Conservation (phyloP, 768 basidiomycete species). For the Mycena pura region DNA sequence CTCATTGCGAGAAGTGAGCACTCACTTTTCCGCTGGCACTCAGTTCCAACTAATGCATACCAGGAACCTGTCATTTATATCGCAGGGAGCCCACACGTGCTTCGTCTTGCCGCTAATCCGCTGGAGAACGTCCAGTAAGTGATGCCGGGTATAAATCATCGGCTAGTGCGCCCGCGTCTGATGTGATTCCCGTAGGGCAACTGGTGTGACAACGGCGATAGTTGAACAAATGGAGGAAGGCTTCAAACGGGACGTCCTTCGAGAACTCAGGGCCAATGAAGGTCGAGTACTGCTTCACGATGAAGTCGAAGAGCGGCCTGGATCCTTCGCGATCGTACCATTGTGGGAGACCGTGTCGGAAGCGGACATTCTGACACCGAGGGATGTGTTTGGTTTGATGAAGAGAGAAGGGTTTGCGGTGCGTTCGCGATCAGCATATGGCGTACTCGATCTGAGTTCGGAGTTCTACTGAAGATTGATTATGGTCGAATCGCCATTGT, state of each 20-base stretch:
- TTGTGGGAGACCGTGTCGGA: slow-evolving; percentile 91
- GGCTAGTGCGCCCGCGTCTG: background rate
- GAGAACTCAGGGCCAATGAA: slow-evolving; percentile 72
- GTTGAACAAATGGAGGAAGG: slow-evolving; percentile 92
- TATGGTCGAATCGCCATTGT: slow-evolving; percentile 92
- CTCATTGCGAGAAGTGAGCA: slow-evolving; percentile 83
- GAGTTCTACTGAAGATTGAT: slow-evolving; percentile 56
- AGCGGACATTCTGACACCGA: slow-evolving; percentile 85
- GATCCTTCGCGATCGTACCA: slow-evolving; percentile 88
- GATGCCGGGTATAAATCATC: background rate
- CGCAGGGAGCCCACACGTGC: slow-evolving; percentile 85
- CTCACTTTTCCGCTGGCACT: background rate
- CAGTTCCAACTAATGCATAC: slow-evolving; percentile 11
- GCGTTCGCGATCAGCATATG: no score
- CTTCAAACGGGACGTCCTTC: slow-evolving; percentile 87
- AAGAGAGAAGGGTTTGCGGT: slow-evolving; percentile 80
- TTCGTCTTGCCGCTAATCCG: slow-evolving; percentile 86
- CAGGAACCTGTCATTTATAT: slow-evolving; percentile 95
- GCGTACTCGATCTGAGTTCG: background rate
- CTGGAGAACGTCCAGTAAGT: slow-evolving; percentile 93
- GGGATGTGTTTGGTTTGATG: slow-evolving; percentile 81
- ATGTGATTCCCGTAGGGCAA: slow-evolving; percentile 64
- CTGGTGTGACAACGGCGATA: slow-evolving; percentile 87
- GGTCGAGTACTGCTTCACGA: slow-evolving; percentile 93
- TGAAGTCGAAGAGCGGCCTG: slow-evolving; percentile 92